phyloP scores from a whole-genome alignment of 192 early-diverging fungal genomes.

The Oehlia diaphana region DNA sequence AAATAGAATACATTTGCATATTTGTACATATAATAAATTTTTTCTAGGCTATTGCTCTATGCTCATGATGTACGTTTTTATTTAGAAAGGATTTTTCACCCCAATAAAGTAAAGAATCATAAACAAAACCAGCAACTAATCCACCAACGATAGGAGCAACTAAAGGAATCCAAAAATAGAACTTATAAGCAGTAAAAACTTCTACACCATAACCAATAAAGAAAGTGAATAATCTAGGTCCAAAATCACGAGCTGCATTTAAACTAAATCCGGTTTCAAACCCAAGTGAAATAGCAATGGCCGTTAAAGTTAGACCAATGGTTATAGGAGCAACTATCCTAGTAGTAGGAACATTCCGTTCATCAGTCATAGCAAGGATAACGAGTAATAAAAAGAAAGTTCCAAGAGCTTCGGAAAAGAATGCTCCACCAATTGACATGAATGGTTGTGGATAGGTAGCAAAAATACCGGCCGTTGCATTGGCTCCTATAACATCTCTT shows the following conservation, averaged over 20 bases:
- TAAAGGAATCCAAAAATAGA: slow-evolving; percentile 74
- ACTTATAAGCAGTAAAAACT: slow-evolving; percentile 65
- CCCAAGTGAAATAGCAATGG: slow-evolving; percentile 64
- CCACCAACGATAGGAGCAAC: slow-evolving; percentile 71
- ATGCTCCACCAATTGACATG: slow-evolving; percentile 55
- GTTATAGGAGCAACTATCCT: slow-evolving; percentile 51
- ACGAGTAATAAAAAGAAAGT: slow-evolving; percentile 66
- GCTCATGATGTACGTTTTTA: neutral
- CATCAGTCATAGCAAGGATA: slow-evolving; percentile 64
- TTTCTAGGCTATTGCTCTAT: neutral
- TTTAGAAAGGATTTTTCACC: slow-evolving; percentile 10
- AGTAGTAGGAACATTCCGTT: slow-evolving; percentile 55
- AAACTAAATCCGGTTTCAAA: slow-evolving; percentile 69
- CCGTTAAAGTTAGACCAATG: slow-evolving; percentile 60
- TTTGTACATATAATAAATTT: too few species aligned
- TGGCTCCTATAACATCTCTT: slow-evolving; percentile 43
- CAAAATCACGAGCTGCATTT: slow-evolving; percentile 82
- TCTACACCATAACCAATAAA: slow-evolving; percentile 65
- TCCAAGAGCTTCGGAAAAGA: slow-evolving; percentile 66
- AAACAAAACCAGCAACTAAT: slow-evolving; percentile 53
- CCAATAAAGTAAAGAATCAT: slow-evolving; percentile 60
- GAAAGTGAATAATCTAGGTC: slow-evolving; percentile 71
- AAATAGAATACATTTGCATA: neutral
- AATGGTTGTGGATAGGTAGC: slow-evolving; percentile 59
- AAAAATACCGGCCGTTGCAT: slow-evolving; percentile 64